A percentile compares a stretch with the other conserved stretches of the same genome.
Conservation (phyloP, 768 basidiomycete species). For the Russula ochroleuca region DNA sequence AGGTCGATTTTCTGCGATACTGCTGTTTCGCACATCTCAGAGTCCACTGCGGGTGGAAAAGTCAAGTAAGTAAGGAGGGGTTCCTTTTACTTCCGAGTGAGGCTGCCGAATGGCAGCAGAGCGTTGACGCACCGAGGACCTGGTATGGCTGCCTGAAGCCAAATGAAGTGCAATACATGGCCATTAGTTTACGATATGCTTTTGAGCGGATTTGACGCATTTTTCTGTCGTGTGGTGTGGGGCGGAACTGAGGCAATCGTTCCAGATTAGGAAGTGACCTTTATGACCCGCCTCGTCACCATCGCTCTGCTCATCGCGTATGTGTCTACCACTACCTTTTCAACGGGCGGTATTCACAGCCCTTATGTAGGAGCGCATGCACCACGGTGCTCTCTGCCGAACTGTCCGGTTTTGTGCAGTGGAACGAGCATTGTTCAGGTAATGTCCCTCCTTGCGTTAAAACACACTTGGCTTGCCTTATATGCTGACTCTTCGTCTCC, state of each 20-base stretch:
- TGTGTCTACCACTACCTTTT: not conserved
- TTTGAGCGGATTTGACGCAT: constrained; percentile 98
- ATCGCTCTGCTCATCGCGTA: constrained; percentile 16
- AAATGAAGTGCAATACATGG: constrained; percentile 79
- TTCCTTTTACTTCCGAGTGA: too few relatives aligned
- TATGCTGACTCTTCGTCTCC: constrained; percentile 19
- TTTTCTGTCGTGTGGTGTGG: constrained; percentile 10
- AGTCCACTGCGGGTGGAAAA: constrained; percentile 57
- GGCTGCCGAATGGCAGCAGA: not conserved
- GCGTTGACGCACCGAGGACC: constrained; percentile 58
- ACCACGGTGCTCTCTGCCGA: constrained; percentile 42
- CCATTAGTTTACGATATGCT: constrained; percentile 91
- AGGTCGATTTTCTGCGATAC: constrained; percentile 71
- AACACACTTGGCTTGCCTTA: too few relatives aligned
- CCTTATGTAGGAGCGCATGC: constrained; percentile 10
- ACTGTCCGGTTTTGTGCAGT: constrained; percentile 57
- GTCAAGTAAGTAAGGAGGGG: not conserved
- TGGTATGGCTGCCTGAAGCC: constrained; percentile 94
- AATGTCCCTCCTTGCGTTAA: not conserved
- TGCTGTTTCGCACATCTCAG: constrained; percentile 72
- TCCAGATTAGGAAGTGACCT: constrained; percentile 17
- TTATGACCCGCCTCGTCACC: constrained; percentile 18
- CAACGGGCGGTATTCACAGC: not conserved
- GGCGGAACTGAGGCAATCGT: not conserved
- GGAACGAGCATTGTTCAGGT: constrained; percentile 72